Evolutionary conservation across 108 stramenopile species (phyloP), one percentile per base, ranked within the genome.

Genomic region (Aurantiochytrium sp.): DNA sequence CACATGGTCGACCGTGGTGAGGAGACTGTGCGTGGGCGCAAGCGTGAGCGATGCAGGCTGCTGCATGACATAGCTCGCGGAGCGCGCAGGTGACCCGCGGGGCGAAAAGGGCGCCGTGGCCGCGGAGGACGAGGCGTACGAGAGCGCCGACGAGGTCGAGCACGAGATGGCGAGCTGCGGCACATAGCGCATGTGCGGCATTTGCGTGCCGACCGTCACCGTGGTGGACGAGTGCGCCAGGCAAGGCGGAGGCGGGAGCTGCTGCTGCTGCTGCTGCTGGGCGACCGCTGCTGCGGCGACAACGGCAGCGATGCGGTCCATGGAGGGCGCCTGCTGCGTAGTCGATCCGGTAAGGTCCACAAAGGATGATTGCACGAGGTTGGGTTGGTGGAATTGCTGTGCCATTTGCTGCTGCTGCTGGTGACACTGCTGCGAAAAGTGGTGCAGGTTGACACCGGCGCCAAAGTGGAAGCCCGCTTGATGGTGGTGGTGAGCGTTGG

Each of bases 101-200:
- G 76, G 76, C 49, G 76, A 83, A 4, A 83, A 83, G 4, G 51
- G 49, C 19, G 76, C 51, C n/a, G 76, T 83, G 4, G 76, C 76
- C 10, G 76, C 76, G 8, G 49, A 47, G 18, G 76, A 83, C 10
- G 76, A 83, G 16, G 76, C 45, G 28, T 83, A 83, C 6, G 76
- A 83, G 25, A 83, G 76, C n/a, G 76, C 51, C 45, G 76, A 83
- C 51, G 76, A 83, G 51, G 76, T 53, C n/a, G 76, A 83, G 76
- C 76, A 83, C n/a, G 76, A 83, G 76, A 83, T 83, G 76, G 76
- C 45, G 6, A 83, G 23, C 49, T 83, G 45, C 19, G 64, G 64
- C 64, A 69, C 64, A 0, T 42, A 69, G 14, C 64, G 8, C 64
- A 69, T 69, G 64, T 69, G 64, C 64, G 64, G 64, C 64, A 69